Conservation (phyloP, 2,329 filamentous ascomycete species). For the Stemphylium vesicarium region DNA sequence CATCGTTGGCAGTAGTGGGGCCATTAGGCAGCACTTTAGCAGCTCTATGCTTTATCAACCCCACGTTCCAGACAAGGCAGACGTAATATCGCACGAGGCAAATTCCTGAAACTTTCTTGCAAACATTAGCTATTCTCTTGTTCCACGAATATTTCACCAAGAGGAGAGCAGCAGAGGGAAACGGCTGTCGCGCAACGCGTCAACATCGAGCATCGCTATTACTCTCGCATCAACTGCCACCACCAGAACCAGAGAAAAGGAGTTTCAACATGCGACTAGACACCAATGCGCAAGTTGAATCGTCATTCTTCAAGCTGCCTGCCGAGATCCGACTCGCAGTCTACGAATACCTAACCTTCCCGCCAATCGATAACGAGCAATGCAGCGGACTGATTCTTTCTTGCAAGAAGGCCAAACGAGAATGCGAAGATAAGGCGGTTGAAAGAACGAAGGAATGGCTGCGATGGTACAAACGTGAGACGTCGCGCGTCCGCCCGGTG, state of each 20-base stretch:
- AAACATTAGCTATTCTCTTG: too few relatives aligned
- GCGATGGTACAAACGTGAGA: neutral
- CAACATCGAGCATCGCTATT: neutral
- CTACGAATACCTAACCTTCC: constrained; percentile 3
- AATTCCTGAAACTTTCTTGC: too few relatives aligned
- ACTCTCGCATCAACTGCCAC: neutral
- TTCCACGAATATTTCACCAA: too few relatives aligned
- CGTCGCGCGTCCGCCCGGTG: neutral
- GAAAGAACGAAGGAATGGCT: neutral
- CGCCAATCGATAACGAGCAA: neutral
- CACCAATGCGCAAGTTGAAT: neutral
- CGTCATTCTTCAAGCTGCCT: neutral
- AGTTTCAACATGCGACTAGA: neutral
- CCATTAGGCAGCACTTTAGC: too few relatives aligned
- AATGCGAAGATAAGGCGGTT: constrained; percentile 2
- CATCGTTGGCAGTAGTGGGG: too few relatives aligned
- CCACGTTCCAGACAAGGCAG: too few relatives aligned
- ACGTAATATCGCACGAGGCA: too few relatives aligned
- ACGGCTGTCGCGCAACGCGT: too few relatives aligned
- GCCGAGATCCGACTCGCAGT: neutral
- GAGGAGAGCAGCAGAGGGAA: too few relatives aligned
- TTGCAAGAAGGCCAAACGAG: neutral
- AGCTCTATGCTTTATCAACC: too few relatives aligned
- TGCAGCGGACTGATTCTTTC: neutral
- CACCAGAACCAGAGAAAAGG: neutral